Evolutionary conservation across 345 rosid species (phyloP).

Genomic region (Gossypium ekmanianum): DNA sequence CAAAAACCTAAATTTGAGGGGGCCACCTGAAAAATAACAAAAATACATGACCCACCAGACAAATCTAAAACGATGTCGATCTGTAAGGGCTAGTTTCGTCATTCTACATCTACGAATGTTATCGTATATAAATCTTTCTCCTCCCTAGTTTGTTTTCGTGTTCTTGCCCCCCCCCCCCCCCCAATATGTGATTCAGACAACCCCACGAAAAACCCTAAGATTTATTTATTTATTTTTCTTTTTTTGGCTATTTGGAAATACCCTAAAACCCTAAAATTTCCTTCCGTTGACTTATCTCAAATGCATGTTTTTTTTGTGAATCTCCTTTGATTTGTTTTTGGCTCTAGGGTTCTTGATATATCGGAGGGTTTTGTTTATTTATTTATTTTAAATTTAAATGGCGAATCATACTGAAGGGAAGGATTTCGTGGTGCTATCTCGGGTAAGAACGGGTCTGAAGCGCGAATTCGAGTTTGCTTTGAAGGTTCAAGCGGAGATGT

Average conservation of each 20-base stretch:
- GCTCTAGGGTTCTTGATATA: neutral
- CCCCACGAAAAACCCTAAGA: constrained; percentile 22
- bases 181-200: constrained; percentile 12
- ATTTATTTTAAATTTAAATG: constrained; percentile 24
- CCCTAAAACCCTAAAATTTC: neutral
- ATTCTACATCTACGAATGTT: neutral
- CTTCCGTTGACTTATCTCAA: neutral
- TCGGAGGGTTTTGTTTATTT: neutral
- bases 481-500: constrained; percentile 78
- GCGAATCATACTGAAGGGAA: constrained; percentile 54
- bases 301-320: neutral
- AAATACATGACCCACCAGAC: neutral
- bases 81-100: constrained; percentile 20
- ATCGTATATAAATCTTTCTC: neutral
- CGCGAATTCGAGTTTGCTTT: constrained; percentile 82
- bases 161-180: neutral
- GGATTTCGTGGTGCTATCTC: constrained; percentile 46
- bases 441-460: constrained; percentile 71
- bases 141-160: neutral
- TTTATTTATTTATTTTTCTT: neutral
- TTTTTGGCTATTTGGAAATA: neutral
- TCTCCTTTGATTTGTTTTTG: neutral
- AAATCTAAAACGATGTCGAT: neutral
- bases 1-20: neutral
- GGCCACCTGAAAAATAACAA: neutral